Base-by-base conservation (phyloP, 257 asterid species). In the Solanum megistacrolobum region DNA sequence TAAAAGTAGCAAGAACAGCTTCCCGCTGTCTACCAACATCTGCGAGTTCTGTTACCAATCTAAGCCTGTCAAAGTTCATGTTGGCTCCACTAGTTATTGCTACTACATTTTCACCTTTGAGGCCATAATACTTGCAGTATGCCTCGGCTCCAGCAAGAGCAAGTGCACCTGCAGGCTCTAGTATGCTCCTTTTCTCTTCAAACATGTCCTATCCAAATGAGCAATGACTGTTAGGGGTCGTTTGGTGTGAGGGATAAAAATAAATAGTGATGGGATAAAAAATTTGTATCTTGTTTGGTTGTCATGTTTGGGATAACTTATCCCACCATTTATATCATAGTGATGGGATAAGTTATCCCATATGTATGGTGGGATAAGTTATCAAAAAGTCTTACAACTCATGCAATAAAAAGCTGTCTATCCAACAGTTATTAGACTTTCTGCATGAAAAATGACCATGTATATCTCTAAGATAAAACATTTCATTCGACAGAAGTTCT, bases 121-220 rank as follows among this genome's bases (percentile, higher is more conserved):
- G 93, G 86, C 94, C 95, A 87, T 97, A 96, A 89, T 96, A 94
- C 68, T 93, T 93, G 96, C 98, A 97, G 86, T 97, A 96, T 39
- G 99, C 98, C 92, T 97, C 94, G 39, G 98, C 99, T 89, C 99
- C 99, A 82, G 98, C 98, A 52, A 97, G 91, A 83, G 99, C 92
- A 92, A 97, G 99, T 41, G 99, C 99, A 88, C 99, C 99, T 32
- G 99, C 98, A 81, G 99, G 99, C 90, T 97, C 99, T 89, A 97
- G 87, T 83, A 97, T 97, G 92, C 95, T 96, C 92, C 99, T 93
- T 90, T 94, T 97, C 95, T 97, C 99, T 93, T 97, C 99, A 91
- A 96, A 97, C 98, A 97, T 95, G 91, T 96, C 96, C 99, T 96
- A 90, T 87, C 58, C 88, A 72, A 90, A 68, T 38, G 76, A 81